Evolutionary conservation across 2,329 filamentous ascomycete genomes (phyloP).

Genomic region (Chalaropsis ovoidea): DNA sequence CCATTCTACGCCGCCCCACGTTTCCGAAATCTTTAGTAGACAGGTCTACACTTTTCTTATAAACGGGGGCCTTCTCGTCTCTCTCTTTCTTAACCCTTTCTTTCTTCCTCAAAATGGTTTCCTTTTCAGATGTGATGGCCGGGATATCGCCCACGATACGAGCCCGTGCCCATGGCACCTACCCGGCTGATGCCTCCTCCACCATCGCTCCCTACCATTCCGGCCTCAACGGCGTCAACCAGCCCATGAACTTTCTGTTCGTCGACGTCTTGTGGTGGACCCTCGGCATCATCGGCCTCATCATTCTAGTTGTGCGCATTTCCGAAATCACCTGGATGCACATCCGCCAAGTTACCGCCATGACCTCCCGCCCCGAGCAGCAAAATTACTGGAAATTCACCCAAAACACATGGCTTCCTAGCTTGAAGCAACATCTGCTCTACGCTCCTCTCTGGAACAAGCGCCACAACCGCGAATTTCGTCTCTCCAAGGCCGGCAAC

Average conservation of each 20-base stretch:
- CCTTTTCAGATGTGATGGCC: background rate
- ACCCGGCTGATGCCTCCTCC: conserved; percentile 32
- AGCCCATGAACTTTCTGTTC: conserved; percentile 47
- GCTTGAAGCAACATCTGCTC: conserved; percentile 49
- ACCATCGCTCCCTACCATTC: conserved; percentile 48
- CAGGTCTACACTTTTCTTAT: background rate
- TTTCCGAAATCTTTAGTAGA: conserved; percentile 11
- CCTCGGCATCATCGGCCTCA: conserved; percentile 45
- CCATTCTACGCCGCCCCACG: background rate
- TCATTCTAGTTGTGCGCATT: conserved; percentile 46
- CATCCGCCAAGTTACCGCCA: conserved; percentile 49
- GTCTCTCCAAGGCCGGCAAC: conserved; percentile 49
- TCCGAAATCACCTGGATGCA: conserved; percentile 46
- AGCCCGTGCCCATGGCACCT: conserved; percentile 28
- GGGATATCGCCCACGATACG: conserved; percentile 32
- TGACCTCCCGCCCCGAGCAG: conserved; percentile 42
- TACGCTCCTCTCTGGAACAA: conserved; percentile 55
- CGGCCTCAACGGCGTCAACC: conserved; percentile 51
- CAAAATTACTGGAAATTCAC: conserved; percentile 51
- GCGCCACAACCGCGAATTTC: conserved; percentile 57
- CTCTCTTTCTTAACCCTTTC: background rate
- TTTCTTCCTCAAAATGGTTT: conserved; percentile 15
- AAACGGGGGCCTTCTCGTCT: background rate
- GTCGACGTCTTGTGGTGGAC: conserved; percentile 51
- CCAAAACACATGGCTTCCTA: conserved; percentile 51